Conservation (phyloP, 768 basidiomycete genomes). For the Sarcodon aspratus region DNA sequence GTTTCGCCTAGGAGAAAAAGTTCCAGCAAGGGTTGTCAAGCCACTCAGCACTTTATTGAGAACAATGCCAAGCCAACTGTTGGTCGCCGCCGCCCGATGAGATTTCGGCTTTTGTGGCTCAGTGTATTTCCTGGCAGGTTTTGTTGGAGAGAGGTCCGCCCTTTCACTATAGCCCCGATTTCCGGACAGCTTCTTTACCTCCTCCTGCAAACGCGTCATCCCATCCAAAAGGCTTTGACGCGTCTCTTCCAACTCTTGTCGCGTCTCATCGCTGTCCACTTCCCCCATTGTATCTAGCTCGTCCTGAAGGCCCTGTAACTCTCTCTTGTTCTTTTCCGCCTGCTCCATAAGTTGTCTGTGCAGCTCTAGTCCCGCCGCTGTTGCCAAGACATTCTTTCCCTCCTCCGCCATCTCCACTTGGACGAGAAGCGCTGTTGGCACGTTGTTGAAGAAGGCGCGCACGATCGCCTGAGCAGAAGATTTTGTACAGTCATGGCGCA, state of each 20-base stretch:
- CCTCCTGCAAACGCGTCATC: conserved; percentile 28
- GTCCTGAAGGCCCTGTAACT: conserved; percentile 30
- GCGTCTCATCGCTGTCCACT: conserved; percentile 20
- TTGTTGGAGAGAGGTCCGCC: too few species aligned
- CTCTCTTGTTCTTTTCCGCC: conserved; percentile 32
- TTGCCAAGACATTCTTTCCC: conserved; percentile 34
- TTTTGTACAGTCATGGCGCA: conserved; percentile 29
- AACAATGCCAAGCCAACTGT: too few species aligned
- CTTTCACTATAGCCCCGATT: too few species aligned
- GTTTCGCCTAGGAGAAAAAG: too few species aligned
- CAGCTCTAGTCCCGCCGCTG: conserved; percentile 42
- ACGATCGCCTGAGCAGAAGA: conserved; percentile 32
- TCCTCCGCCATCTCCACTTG: conserved; percentile 45
- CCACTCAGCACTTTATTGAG: too few species aligned
- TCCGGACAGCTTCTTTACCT: conserved; percentile 33
- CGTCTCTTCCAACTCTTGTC: conserved; percentile 33
- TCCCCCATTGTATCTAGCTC: conserved; percentile 10
- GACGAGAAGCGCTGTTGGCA: conserved; percentile 35
- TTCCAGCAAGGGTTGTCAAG: too few species aligned
- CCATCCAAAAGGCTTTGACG: too few species aligned
- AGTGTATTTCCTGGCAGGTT: too few species aligned
- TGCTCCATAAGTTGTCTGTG: conserved; percentile 36
- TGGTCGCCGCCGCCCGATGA: too few species aligned
- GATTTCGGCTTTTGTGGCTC: too few species aligned
- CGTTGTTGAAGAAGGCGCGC: conserved; percentile 26